Evolutionary conservation across 805 yeast genomes (phyloP), one percentile per base, ranked within the genome.

Genomic region (Candida sanyiensis): DNA sequence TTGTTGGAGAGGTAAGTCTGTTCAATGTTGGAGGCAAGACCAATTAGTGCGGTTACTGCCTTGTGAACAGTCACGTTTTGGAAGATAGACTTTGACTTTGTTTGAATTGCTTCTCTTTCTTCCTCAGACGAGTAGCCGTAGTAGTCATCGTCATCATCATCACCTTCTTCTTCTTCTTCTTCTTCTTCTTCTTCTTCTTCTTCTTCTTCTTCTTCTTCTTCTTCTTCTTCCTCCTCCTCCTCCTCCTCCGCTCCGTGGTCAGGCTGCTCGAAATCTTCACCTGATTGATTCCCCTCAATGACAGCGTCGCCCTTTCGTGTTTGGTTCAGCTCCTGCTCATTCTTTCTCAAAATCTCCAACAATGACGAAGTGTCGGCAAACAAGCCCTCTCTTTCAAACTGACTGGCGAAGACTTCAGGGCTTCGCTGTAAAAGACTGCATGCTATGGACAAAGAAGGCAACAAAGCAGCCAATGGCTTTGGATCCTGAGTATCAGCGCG

Each of bases 321-420:
- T 9, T 16, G 7, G 19, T n/a, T 21, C 33, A 16, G 20, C 4
- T 3, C 15, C 3, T 39, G n/a, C 21, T 38, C 48, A 35, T 49
- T 35, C 49, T 43, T 32, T 43, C 52, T 34, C 27, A 48, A 25
- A 7, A 50, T 46, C 19, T 58, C 59, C 8, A 62, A 38, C 4
- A 76, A 57, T 0, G 51, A 42, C 1, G 59, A 47, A 8, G 72
- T 63, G 51, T 80, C 85, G 13, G 69, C 58, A 4, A 80, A 54
- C n/a, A 83, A 58, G 0, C 96, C 96, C 50, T 86, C 94, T 39
- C 83, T 70, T 49, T 74, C 81, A 45, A 86, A 74, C 7, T 64
- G 67, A 0, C 56, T 50, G 6, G 77, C 51, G 40, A 73, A 78
- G 1, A 57, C 42, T 1, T 58, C 61, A 0, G 80, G 70, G 13